A percentile compares a stretch with the other conserved stretches of the same genome.
phyloP scores from a whole-genome alignment of 2,329 filamentous ascomycete genomes.

The Aspergillus cejpii region DNA sequence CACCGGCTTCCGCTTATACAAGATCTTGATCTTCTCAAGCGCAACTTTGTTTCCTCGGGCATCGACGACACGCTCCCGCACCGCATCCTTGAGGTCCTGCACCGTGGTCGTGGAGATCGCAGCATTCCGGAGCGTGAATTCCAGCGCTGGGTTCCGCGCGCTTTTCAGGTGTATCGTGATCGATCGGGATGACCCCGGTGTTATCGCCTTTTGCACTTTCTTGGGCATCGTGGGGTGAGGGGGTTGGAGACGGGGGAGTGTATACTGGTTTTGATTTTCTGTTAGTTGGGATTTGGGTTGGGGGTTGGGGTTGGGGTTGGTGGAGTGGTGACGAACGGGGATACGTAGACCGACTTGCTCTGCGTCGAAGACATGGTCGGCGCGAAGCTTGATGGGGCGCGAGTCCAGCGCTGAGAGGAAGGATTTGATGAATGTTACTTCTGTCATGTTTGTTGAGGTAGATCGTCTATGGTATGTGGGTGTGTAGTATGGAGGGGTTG shows the following conservation, averaged over 20 bases:
- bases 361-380: constrained; percentile 85
- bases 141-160: constrained; percentile 65
- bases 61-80: constrained; percentile 57
- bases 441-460: constrained; percentile 55
- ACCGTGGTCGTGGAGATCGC: constrained; percentile 64
- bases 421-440: constrained; percentile 73
- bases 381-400: constrained; percentile 70
- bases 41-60: constrained; percentile 30
- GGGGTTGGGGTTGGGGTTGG: background rate
- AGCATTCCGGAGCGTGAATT: constrained; percentile 56
- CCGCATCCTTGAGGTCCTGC: constrained; percentile 66
- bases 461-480: background rate
- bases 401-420: constrained; percentile 77
- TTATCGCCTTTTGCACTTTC: constrained; percentile 28
- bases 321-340: constrained; percentile 56
- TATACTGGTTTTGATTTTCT: constrained; percentile 31
- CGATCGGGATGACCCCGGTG: constrained; percentile 38
- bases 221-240: constrained; percentile 42
- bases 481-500: background rate
- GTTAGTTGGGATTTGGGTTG: background rate
- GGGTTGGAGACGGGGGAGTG: constrained; percentile 42
- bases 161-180: constrained; percentile 41
- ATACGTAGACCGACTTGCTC: constrained; percentile 67
- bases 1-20: constrained; percentile 82
- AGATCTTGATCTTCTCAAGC: constrained; percentile 73